Percentiles rank a stretch among this genome's conserved stretches.
phyloP scores from a whole-genome alignment of 2,329 filamentous ascomycete genomes.

The Basipetospora sp. region DNA sequence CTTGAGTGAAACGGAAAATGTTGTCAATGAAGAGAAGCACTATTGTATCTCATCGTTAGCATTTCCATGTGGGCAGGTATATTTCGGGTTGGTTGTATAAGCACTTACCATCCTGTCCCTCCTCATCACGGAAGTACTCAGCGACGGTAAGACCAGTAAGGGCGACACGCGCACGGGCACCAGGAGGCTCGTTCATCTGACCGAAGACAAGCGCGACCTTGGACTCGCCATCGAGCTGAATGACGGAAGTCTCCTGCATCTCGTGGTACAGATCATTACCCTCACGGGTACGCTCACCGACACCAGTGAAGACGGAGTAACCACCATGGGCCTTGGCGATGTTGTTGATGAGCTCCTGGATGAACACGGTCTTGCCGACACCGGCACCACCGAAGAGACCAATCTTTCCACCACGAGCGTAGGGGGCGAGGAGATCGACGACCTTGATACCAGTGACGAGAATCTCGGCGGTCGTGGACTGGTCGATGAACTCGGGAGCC shows the following conservation, averaged over 20 bases:
- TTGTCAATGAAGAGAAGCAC: conserved; percentile 99
- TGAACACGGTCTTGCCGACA: conserved; percentile 99
- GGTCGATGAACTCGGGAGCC: conserved; percentile 79
- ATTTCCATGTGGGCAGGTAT: not conserved
- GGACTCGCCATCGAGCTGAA: conserved; percentile 96
- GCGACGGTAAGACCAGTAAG: conserved; percentile 74
- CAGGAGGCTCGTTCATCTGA: conserved; percentile 99
- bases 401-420: conserved; percentile 99
- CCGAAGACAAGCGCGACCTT: conserved; percentile 99
- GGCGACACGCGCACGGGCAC: conserved; percentile 98
- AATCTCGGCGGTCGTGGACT: conserved; percentile 92
- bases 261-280: conserved; percentile 99
- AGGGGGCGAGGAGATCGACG: conserved; percentile 94
- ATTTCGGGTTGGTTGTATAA: too few relatives aligned
- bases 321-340: conserved; percentile 99
- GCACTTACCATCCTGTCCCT: conserved; percentile 76
- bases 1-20: conserved; percentile 99
- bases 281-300: conserved; percentile 99
- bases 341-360: conserved; percentile 99
- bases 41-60: conserved; percentile 22
- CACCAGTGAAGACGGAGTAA: conserved; percentile 99
- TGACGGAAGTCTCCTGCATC: conserved; percentile 99
- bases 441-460: conserved; percentile 99
- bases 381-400: conserved; percentile 99
- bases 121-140: conserved; percentile 64